Base-by-base conservation (phyloP, 2,329 filamentous ascomycete species). In the Chrysoporthe puriensis region DNA sequence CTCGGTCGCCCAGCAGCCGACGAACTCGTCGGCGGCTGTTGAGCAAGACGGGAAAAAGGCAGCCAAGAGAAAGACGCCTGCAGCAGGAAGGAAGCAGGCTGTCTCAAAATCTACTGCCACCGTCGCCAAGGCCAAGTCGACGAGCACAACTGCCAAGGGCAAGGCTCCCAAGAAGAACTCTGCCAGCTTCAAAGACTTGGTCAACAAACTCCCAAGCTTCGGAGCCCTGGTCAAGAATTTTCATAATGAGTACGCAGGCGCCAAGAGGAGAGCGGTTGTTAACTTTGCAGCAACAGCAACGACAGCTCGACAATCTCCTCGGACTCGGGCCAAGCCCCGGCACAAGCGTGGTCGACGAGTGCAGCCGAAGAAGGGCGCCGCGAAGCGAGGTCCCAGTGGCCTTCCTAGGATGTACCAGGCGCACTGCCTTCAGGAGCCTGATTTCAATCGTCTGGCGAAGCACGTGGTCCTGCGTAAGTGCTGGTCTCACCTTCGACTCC, bases 391-490 rank as follows among this genome's bases (percentile, higher is more conserved):
- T 1, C 5, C 42, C 3, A 14, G 4, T 7, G 56, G 26, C 8
- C 60, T 66, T 1, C 64, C 67, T 40, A 43, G 52, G 46, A 5
- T 36, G 46, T 69, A 69, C 46, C 67, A 69, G 14, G n/a, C 26
- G 21, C 6, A 26, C 44, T 26, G 44, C 21, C 1, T 11, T 8
- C 6, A 32, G 7, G 34, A 18, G 3, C 48, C 40, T 40, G 8
- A 66, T n/a, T 69, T 56, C 63, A 21, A 26, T 13, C 14, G 46
- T 9, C 2, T 69, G 46, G 44, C 26, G 21, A 66, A 50, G 36
- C 46, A 59, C 11, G 42, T 69, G 44, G 59, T 5, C 16, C 64
- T 69, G 14, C 36, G 67, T 69, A 61, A 42, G 67, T 68, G 36
- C 16, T 11, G 14, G 4, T 8, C 16, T 44, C 36, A 16, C 13